Conservation (phyloP, 1,284 basidiomycete species). For the Papiliotrema nemorosa region DNA sequence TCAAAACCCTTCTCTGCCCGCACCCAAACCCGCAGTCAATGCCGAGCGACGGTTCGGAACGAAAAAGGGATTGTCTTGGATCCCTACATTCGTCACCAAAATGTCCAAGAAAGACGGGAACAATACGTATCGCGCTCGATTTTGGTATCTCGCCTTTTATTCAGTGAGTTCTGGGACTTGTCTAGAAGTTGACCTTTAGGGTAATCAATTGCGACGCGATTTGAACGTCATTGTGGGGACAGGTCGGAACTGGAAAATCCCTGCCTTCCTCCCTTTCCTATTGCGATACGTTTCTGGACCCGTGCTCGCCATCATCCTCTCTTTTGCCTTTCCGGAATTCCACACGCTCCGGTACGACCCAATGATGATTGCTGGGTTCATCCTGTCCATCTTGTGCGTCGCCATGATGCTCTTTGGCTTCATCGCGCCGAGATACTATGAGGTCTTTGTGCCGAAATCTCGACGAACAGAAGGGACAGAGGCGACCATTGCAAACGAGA, state of each 20-base stretch:
- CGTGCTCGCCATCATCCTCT: conserved; percentile 24
- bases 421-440: conserved; percentile 17
- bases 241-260: conserved; percentile 24
- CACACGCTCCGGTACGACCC: conserved; percentile 21
- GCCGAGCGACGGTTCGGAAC: not conserved
- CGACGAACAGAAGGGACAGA: conserved; percentile 20
- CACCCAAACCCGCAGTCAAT: not conserved
- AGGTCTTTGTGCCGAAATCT: conserved; percentile 14
- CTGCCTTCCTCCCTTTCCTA: conserved; percentile 17
- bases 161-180: conserved; percentile 10
- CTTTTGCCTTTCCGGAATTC: conserved; percentile 25
- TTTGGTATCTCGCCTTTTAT: conserved; percentile 28
- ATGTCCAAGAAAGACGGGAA: not conserved
- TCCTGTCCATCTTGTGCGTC: conserved; percentile 16
- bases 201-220: conserved; percentile 24
- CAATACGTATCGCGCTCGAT: conserved; percentile 7
- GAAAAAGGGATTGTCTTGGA: not conserved
- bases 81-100: not conserved
- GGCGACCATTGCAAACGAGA: conserved; percentile 11
- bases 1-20: not conserved
- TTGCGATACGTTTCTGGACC: conserved; percentile 23
- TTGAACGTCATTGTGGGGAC: conserved; percentile 21
- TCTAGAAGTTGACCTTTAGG: conserved; percentile 4
- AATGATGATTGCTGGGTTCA: conserved; percentile 24
- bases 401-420: conserved; percentile 16